Base-by-base conservation (phyloP, 352 stramenopile species). In the Globisporangium paroecandrum region DNA sequence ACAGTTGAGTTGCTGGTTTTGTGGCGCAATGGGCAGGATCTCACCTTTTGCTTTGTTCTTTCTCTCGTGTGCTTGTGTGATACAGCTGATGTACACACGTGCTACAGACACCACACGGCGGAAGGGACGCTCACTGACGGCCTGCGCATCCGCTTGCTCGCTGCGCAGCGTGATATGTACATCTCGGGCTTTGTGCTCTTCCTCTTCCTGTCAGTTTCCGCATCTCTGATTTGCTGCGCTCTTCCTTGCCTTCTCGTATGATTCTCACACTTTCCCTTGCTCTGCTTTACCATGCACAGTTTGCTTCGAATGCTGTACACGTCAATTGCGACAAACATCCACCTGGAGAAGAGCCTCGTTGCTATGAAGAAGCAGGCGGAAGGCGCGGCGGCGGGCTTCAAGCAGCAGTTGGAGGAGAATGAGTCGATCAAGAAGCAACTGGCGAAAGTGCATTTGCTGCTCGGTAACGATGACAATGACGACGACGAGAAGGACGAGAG, bases 131-230 rank as follows among this genome's bases (percentile, higher is more conserved):
- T 89, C 38, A 86, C 76, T 54, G 87, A 95, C 70, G 85, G 87
- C 15, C 69, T 95, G 69, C 85, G 87, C n/a, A 89, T 95, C 55
- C 87, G 85, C 27, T 63, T 95, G 63, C 75, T 95, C 63, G 79
- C 78, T 18, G 83, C 87, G 0, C 85, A 95, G 70, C 81, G 87
- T 24, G 82, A 95, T 69, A 92, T 94, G 85, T 95, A 95, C 83
- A 94, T 95, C 65, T 84, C 87, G 36, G 85, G 87, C 69, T 93
- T 94, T 69, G 90, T 77, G 41, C 76, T 95, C 47, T 95, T 95
- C 73, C 73, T 94, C 8, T 94, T 94, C 63, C 61, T 92, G 72
- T 80, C 72, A 36, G 74, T 74, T 6, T 47, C 1, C 13, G 12
- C 18, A 60, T 15, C 4, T 63, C 46, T 46, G 38, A 1, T 13